These are phyloP conservation scores for Castanea sativa DNA, from an alignment of 306 rosid genomes.

Conservation along the genomic window DNA sequence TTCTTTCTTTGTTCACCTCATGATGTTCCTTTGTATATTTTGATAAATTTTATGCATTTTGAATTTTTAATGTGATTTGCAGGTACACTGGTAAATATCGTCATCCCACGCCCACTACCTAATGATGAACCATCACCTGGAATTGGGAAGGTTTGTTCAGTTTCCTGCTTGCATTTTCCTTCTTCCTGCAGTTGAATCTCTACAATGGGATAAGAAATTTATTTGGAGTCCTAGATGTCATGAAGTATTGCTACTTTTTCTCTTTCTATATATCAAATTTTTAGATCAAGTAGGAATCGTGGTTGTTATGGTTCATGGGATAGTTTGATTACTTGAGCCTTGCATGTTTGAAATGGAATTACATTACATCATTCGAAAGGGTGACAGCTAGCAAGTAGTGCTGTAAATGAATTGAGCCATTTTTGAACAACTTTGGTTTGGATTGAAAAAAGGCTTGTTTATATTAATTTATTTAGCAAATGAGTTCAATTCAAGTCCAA, in stretches of 20 bases:
- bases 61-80: slow-evolving; percentile 27
- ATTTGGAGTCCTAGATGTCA: neutral
- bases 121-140: slow-evolving; percentile 64
- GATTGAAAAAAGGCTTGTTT: too few species aligned
- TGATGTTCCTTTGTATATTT: slow-evolving; percentile 18
- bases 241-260: neutral
- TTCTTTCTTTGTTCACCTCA: slow-evolving; percentile 39
- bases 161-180: neutral
- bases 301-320: too few species aligned
- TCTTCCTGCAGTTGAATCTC: neutral
- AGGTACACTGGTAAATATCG: slow-evolving; percentile 76
- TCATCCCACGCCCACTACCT: slow-evolving; percentile 81
- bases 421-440: too few species aligned
- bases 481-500: too few species aligned
- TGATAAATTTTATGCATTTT: slow-evolving; percentile 18
- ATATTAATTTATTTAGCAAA: too few species aligned
- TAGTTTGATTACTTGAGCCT: too few species aligned
- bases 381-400: too few species aligned
- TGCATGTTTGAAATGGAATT: too few species aligned
- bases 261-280: too few species aligned
- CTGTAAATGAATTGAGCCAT: too few species aligned
- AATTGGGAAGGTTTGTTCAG: slow-evolving; percentile 71
- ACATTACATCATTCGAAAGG: too few species aligned
- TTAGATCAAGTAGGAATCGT: too few species aligned
- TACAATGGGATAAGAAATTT: neutral